These are phyloP conservation scores for Starmera caribaea DNA, from an alignment of 805 yeast genomes.

Conservation along the genomic window DNA sequence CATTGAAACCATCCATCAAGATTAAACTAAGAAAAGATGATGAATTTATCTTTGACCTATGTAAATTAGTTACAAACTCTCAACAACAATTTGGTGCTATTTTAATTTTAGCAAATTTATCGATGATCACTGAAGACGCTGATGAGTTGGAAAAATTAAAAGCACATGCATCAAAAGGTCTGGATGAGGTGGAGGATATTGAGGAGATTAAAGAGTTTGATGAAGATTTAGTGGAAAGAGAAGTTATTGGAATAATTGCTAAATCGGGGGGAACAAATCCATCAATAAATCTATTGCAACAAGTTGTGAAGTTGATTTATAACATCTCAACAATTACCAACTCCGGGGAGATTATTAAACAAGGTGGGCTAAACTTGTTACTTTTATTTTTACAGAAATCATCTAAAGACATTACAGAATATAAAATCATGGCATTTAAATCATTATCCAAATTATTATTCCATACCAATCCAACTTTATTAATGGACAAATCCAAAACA, in stretches of 20 bases:
- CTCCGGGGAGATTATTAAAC: conserved; percentile 27
- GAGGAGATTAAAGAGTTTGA: conserved; percentile 10
- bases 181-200: conserved; percentile 11
- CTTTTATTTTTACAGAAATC: conserved; percentile 24
- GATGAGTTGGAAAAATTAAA: conserved; percentile 20
- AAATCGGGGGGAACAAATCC: conserved; percentile 5
- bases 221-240: conserved; percentile 14
- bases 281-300: conserved; percentile 16
- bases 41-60: conserved; percentile 22
- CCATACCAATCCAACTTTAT: conserved; percentile 34
- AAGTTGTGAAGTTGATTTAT: conserved; percentile 21
- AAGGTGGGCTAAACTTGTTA: conserved; percentile 35
- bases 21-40: conserved; percentile 27
- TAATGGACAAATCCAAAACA: conserved; percentile 31
- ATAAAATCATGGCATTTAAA: conserved; percentile 23
- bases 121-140: conserved; percentile 16
- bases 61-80: conserved; percentile 10
- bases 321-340: conserved; percentile 19
- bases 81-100: conserved; percentile 23
- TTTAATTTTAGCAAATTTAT: conserved; percentile 23
- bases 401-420: conserved; percentile 5
- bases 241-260: conserved; percentile 7
- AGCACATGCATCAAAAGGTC: conserved; percentile 21
- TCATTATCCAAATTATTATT: conserved; percentile 34
- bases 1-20: conserved; percentile 30